Conservation (phyloP, 768 basidiomycete genomes). For the Auricularia sp. region DNA sequence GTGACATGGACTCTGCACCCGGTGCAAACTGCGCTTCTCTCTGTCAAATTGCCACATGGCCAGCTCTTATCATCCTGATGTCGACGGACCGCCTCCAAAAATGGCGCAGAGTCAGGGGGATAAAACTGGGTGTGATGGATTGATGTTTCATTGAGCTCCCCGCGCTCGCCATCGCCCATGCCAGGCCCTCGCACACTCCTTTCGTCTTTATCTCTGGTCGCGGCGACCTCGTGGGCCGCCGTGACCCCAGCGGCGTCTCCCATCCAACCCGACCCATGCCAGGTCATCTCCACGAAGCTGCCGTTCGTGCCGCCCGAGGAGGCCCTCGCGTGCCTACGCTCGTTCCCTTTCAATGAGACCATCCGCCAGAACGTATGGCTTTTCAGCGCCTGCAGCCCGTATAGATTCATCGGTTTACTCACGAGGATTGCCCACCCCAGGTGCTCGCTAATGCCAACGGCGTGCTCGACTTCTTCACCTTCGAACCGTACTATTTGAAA, state of each 20-base stretch:
- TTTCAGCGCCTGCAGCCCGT: background rate
- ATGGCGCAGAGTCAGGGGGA: too few species aligned
- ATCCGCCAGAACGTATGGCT: conserved; percentile 36
- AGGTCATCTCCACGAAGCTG: conserved; percentile 2
- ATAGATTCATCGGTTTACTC: too few species aligned
- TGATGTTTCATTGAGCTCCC: too few species aligned
- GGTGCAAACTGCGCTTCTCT: too few species aligned
- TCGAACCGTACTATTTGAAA: conserved; percentile 40
- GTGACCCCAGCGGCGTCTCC: conserved; percentile 22
- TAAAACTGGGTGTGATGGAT: too few species aligned
- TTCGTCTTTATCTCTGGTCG: background rate
- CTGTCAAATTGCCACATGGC: too few species aligned
- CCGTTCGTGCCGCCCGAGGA: conserved; percentile 40
- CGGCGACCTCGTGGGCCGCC: background rate
- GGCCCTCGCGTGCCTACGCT: conserved; percentile 47
- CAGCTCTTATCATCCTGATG: too few species aligned
- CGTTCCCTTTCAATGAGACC: conserved; percentile 49
- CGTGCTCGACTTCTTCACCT: conserved; percentile 40
- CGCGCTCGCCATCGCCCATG: too few species aligned
- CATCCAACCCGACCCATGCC: conserved; percentile 22
- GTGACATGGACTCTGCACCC: too few species aligned
- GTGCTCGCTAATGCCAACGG: conserved; percentile 25
- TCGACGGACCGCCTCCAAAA: too few species aligned
- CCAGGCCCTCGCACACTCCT: background rate
- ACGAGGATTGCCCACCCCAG: background rate